Conservation (phyloP, 768 basidiomycete genomes). For the Lactifluus volemus region DNA sequence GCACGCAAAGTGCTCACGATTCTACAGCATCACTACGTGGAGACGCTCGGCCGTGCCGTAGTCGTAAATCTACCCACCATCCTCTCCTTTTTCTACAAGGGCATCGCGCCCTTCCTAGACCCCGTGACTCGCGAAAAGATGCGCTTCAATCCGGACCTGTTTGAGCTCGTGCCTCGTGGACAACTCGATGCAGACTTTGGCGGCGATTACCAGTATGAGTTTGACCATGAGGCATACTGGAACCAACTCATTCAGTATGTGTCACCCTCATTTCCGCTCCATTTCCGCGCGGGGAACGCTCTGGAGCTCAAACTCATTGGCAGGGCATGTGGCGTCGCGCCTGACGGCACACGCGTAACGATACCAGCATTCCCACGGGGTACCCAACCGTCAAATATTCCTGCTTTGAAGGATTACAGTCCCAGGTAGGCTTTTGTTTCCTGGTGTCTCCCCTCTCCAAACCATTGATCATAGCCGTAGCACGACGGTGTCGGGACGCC, state of each 20-base stretch:
- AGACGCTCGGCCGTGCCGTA: conserved; percentile 77
- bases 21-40: conserved; percentile 83
- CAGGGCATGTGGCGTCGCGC: conserved; percentile 26
- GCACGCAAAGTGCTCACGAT: conserved; percentile 72
- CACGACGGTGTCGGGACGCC: conserved; percentile 9
- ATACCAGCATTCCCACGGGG: not conserved
- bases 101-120: conserved; percentile 79
- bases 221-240: conserved; percentile 72
- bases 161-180: conserved; percentile 60
- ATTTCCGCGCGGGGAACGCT: not conserved
- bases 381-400: conserved; percentile 1
- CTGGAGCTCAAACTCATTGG: not conserved
- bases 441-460: too few relatives aligned
- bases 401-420: not conserved
- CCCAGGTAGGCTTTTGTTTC: not conserved
- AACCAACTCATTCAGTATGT: conserved; percentile 61
- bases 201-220: conserved; percentile 65
- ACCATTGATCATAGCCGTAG: not conserved
- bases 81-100: conserved; percentile 72
- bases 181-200: conserved; percentile 83
- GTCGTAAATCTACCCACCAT: conserved; percentile 75
- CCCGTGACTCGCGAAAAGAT: conserved; percentile 89
- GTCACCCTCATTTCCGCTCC: not conserved
- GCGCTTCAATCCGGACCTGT: conserved; percentile 80
- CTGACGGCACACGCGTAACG: conserved; percentile 25